These are phyloP conservation scores for Pichia exigua DNA, from an alignment of 805 yeast genomes.

Conservation along the genomic window DNA sequence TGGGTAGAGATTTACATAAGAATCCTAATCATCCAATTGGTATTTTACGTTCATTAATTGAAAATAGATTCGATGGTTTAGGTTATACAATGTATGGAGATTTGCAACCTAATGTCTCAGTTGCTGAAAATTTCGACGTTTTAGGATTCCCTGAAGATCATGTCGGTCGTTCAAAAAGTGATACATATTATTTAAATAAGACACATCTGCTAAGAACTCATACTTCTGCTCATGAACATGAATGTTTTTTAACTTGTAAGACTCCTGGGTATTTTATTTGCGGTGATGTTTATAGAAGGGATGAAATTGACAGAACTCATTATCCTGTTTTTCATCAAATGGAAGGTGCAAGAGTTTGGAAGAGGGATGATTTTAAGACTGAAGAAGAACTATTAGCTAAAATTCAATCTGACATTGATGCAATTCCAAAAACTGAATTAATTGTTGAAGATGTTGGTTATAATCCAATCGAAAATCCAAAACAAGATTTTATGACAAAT, in stretches of 20 bases:
- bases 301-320: constrained; percentile 91
- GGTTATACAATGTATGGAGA: constrained; percentile 76
- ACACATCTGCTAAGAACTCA: constrained; percentile 77
- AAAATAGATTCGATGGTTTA: constrained; percentile 51
- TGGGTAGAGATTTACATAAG: constrained; percentile 67
- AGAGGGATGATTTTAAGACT: constrained; percentile 33
- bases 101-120: constrained; percentile 77
- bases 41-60: constrained; percentile 68
- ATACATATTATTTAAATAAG: constrained; percentile 83
- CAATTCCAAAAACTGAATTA: constrained; percentile 60
- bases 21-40: constrained; percentile 83
- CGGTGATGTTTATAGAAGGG: constrained; percentile 94
- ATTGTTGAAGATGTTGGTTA: constrained; percentile 69
- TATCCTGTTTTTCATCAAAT: constrained; percentile 97
- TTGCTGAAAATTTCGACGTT: constrained; percentile 80
- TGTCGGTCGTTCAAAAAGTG: constrained; percentile 88
- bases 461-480: constrained; percentile 58
- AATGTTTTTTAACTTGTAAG: constrained; percentile 58
- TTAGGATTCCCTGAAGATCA: constrained; percentile 88
- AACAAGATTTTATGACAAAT: constrained; percentile 68
- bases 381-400: constrained; percentile 30
- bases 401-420: constrained; percentile 50
- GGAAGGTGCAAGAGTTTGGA: constrained; percentile 94
- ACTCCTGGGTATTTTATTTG: constrained; percentile 87
- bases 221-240: constrained; percentile 93